Evolutionary conservation across 1,139 yeast genomes (phyloP), one percentile per base, ranked within the genome.

Genomic region (Eremothecium cymbalariae): DNA sequence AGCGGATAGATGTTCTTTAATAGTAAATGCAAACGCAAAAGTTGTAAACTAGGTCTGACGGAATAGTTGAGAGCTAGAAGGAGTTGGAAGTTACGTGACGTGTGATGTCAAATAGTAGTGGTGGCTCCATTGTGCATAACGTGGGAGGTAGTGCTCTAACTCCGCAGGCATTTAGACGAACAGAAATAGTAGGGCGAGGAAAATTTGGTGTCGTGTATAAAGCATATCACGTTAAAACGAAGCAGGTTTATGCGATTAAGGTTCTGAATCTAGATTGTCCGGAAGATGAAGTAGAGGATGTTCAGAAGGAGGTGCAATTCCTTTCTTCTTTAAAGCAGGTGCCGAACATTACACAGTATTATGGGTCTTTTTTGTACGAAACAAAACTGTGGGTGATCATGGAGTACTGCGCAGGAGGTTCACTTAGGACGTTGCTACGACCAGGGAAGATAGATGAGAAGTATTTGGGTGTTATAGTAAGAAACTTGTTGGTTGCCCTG

Each of bases 401-500:
- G 97, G 98, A 93, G 55, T 75, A 83, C 54, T 90, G 98, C 59
- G 94, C 95, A 1, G 99, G 98, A 9, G 99, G 99, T 0, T 83
- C 95, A 0, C 74, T 93, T 32, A 67, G 98, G 37, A 84, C 96
- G 1, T 63, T 93, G 34, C 65, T 93, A 38, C 77, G 82, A 51
- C 86, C 97, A 0, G 98, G 98, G 0, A 75, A 74, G 22, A 70
- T 93, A 33, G 96, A 88, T 46, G 98, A 90, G 52, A 70, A 69
- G 49, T 81, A 83, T 54, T 75, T 84, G 25, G 82, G 86, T 7
- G 79, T 93, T 13, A 74, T 93, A 9, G 72, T 81, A 34, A 68
- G 98, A 35, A 98, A 93, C 54, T 60, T 85, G 25, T 65, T 88
- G 28, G 58, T 74, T 8, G 98, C 94, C 0, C 67, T 93, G 30